Evolutionary conservation across 2,329 filamentous ascomycete species (phyloP).

Genomic region (Chrysoporthe deuterocubensis): DNA sequence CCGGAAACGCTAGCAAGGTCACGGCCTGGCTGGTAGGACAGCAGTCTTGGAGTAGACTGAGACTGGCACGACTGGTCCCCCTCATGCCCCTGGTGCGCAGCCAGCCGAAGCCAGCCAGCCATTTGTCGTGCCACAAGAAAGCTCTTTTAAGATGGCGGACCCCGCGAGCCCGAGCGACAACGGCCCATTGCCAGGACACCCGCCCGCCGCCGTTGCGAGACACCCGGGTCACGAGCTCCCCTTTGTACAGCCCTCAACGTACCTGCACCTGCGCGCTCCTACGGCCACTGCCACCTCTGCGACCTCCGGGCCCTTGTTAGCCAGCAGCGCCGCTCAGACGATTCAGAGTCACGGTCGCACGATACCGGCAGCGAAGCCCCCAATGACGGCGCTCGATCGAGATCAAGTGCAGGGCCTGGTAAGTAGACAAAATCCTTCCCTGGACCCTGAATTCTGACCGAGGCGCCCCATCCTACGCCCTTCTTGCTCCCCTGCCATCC

Average conservation of each 20-base stretch:
- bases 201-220: constrained; percentile 33
- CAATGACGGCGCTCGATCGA: constrained; percentile 67
- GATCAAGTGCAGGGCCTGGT: constrained; percentile 81
- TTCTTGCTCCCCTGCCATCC: constrained; percentile 18
- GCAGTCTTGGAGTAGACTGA: background rate
- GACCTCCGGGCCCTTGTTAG: constrained; percentile 7
- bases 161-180: constrained; percentile 33
- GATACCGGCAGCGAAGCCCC: constrained; percentile 43
- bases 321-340: constrained; percentile 29
- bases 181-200: constrained; percentile 27
- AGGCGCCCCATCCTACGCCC: constrained; percentile 26
- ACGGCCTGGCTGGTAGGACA: background rate
- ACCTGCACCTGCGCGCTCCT: constrained; percentile 43
- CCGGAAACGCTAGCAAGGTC: background rate
- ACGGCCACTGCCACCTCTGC: constrained; percentile 21
- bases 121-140: constrained; percentile 17
- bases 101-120: constrained; percentile 10
- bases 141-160: constrained; percentile 28
- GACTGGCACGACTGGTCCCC: background rate
- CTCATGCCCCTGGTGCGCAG: constrained; percentile 10
- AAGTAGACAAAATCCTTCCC: constrained; percentile 41
- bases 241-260: constrained; percentile 64
- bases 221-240: constrained; percentile 53
- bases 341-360: constrained; percentile 40
- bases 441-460: constrained; percentile 10